phyloP scores from a whole-genome alignment of 768 basidiomycete species.

The Tylopilus intermedius region DNA sequence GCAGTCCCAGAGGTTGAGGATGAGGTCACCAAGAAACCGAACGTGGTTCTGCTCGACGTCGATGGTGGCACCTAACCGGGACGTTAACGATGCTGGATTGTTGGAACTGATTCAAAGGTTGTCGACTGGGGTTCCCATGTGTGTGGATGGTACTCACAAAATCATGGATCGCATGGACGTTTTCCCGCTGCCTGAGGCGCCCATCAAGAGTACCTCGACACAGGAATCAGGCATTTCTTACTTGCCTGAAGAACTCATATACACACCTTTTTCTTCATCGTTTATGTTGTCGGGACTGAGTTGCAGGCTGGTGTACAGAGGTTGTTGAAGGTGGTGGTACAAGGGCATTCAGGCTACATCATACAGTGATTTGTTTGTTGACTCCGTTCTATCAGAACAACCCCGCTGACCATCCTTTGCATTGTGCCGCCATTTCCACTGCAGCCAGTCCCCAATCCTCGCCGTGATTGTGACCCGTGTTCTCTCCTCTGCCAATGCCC shows the following conservation, averaged over 20 bases:
- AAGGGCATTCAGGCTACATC: background rate
- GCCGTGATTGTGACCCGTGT: slow-evolving; percentile 92
- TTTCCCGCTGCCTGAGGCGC: slow-evolving; percentile 89
- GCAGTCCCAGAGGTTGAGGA: slow-evolving; percentile 97
- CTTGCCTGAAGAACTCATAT: background rate
- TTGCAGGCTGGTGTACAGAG: too few relatives aligned
- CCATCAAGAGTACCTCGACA: slow-evolving; percentile 90
- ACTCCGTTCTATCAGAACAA: slow-evolving; percentile 40
- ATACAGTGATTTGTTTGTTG: slow-evolving; percentile 10
- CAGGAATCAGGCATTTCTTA: background rate
- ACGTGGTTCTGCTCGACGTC: slow-evolving; percentile 98
- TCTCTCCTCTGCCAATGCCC: slow-evolving; percentile 67
- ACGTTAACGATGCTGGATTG: slow-evolving; percentile 87
- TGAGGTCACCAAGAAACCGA: slow-evolving; percentile 92
- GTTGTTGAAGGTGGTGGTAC: background rate
- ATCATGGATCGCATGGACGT: slow-evolving; percentile 99
- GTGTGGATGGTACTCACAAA: slow-evolving; percentile 59
- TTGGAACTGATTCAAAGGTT: slow-evolving; percentile 60
- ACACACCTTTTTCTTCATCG: slow-evolving; percentile 32
- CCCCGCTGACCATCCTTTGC: slow-evolving; percentile 65
- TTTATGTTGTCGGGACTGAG: background rate
- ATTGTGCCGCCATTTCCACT: slow-evolving; percentile 81
- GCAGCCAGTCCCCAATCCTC: slow-evolving; percentile 98
- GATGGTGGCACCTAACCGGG: slow-evolving; percentile 91
- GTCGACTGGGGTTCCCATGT: slow-evolving; percentile 5